Percentiles rank a stretch among this genome's conserved stretches.
Conservation (phyloP, 768 basidiomycete genomes). For the Tulasnella sp. region DNA sequence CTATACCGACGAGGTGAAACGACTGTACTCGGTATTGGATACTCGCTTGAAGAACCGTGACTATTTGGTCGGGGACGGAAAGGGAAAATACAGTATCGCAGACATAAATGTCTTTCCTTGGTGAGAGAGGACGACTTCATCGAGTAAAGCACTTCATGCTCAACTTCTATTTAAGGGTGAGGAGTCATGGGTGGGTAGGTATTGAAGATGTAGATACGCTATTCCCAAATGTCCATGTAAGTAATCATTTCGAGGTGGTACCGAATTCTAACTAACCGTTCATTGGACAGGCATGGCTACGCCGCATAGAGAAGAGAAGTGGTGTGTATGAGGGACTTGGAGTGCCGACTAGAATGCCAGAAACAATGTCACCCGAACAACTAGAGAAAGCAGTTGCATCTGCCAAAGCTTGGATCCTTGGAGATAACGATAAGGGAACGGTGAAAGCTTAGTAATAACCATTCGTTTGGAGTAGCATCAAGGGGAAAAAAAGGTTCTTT, state of each 20-base stretch:
- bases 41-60: conserved; percentile 17
- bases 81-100: conserved; percentile 17
- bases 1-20: conserved; percentile 19
- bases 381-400: conserved; percentile 23
- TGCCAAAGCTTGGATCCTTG: conserved; percentile 22
- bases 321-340: background rate
- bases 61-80: conserved; percentile 17
- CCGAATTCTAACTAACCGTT: too few relatives aligned
- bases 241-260: too few relatives aligned
- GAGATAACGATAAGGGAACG: conserved; percentile 11
- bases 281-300: background rate
- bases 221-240: conserved; percentile 48
- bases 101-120: conserved; percentile 12
- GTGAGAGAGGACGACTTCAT: background rate
- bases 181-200: conserved; percentile 32
- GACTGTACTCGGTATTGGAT: conserved; percentile 19
- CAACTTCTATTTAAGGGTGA: conserved; percentile 35
- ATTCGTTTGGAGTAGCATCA: too few relatives aligned
- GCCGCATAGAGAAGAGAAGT: background rate
- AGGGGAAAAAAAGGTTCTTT: too few relatives aligned
- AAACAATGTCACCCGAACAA: conserved; percentile 24
- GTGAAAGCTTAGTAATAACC: too few relatives aligned
- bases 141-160: background rate
- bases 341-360: too few relatives aligned
- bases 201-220: conserved; percentile 41